Base-by-base conservation (phyloP, 768 basidiomycete species). In the Macrolepiota dolichaula region DNA sequence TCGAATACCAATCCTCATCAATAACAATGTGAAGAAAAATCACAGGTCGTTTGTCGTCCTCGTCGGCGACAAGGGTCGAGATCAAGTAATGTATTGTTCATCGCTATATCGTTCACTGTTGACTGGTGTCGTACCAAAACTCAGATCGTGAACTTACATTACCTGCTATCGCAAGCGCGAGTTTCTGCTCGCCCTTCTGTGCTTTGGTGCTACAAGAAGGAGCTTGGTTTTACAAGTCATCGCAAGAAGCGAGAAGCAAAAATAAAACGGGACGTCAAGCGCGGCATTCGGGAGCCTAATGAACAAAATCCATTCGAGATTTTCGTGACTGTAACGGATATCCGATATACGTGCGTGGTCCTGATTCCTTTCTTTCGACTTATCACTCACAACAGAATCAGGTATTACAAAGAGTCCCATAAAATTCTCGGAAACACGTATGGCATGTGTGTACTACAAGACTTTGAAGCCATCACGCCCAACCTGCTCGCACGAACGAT, bases 131-230 rank as follows among this genome's bases (percentile, higher is more conserved):
- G 9, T 38, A 9, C 7, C 40, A 2, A 9, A 32, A 36, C n/a
- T 24, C 67, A 94, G 87, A 85, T 96, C 54, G 96, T 98, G 57
- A 98, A 98, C 72, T 80, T 99, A 29, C 96, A 99, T 74, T 98
- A 92, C 73, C 72, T 99, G 50, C 84, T 99, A 17, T 94, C 94
- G 0, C 96, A 98, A 72, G 91, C 91, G 13, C 83, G 91, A 57
- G 87, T 94, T 1, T 94, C 92, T 22, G 90, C 93, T 3, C 81
- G 94, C 15, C 94, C 94, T 1, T 92, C 90, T 6, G 95, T 97
- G 1, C 76, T 98, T 63, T 99, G 97, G 97, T 97, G 95, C 68
- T 99, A 99, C 81, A 98, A 97, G 77, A 98, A 98, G 71, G 96
- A 98, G 40, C 81, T 99, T 0, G 96, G 96, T 0, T 99, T 99